These are phyloP conservation scores for Pseudogymnoascus sp. DNA, from an alignment of 2,329 filamentous ascomycete species.

Conservation along the genomic window DNA sequence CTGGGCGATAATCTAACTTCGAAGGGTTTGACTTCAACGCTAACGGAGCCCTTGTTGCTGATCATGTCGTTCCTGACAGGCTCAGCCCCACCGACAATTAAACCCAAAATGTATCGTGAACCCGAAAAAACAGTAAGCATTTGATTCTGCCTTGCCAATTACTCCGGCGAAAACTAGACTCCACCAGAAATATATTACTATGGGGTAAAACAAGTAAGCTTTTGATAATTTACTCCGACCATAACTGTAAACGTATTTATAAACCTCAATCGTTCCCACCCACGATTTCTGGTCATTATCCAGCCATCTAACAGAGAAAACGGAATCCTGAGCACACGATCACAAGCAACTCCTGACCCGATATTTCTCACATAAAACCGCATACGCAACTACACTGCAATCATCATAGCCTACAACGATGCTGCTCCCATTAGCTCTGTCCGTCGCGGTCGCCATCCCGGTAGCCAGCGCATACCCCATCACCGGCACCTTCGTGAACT, in stretches of 20 bases:
- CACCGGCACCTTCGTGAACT: slow-evolving; percentile 6
- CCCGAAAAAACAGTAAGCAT: slow-evolving; percentile 1
- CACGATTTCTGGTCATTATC: neutral
- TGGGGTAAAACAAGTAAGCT: neutral
- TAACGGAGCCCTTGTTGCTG: neutral
- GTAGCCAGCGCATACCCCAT: slow-evolving; percentile 5
- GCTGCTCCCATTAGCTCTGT: neutral
- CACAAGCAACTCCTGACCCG: neutral
- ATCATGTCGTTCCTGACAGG: neutral
- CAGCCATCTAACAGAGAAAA: neutral
- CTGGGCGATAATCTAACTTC: neutral
- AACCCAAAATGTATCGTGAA: neutral
- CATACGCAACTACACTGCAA: neutral
- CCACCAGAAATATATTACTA: neutral
- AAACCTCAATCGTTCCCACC: neutral
- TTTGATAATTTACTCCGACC: neutral
- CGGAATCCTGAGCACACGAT: neutral
- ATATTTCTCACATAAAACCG: neutral
- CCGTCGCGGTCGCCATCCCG: neutral
- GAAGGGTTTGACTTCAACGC: neutral
- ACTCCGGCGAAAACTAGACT: neutral
- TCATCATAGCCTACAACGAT: neutral
- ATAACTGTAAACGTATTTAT: neutral
- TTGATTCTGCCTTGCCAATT: neutral
- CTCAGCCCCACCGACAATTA: neutral